Evolutionary conservation across 352 stramenopile species (phyloP).

Genomic region (Elongisporangium undulatum): DNA sequence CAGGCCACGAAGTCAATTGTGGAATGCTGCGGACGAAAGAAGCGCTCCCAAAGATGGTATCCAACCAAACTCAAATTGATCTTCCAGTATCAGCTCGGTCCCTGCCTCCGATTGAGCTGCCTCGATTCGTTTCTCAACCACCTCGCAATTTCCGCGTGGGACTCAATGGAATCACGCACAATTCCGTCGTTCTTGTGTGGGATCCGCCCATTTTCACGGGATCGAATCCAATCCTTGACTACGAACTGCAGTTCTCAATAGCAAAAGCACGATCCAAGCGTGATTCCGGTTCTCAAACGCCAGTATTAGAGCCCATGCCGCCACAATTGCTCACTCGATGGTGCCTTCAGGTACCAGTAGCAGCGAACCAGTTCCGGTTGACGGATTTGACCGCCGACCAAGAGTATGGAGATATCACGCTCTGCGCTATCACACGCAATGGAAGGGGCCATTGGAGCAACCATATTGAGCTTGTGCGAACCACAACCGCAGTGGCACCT

Average conservation of each 20-base stretch:
- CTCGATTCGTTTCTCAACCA: conserved; percentile 55
- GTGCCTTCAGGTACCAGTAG: conserved; percentile 46
- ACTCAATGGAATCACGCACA: conserved; percentile 28
- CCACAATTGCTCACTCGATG: conserved; percentile 35
- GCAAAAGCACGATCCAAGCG: conserved; percentile 7
- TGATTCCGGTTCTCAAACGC: background rate
- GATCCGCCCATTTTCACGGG: conserved; percentile 71
- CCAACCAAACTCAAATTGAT: conserved; percentile 6
- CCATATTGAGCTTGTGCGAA: conserved; percentile 25
- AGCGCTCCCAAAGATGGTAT: background rate
- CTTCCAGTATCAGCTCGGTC: background rate
- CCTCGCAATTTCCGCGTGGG: conserved; percentile 48
- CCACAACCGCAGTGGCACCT: conserved; percentile 24
- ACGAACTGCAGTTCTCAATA: conserved; percentile 46
- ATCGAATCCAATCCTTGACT: conserved; percentile 59
- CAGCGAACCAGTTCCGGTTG: conserved; percentile 38
- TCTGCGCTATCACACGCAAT: conserved; percentile 49
- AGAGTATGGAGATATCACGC: conserved; percentile 40
- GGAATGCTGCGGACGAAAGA: conserved; percentile 1
- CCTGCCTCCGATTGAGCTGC: conserved; percentile 2
- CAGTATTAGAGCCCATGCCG: conserved; percentile 15
- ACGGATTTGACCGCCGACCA: conserved; percentile 31
- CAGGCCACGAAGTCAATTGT: conserved; percentile 26
- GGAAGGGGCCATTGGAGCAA: conserved; percentile 54
- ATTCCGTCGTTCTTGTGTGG: conserved; percentile 41